phyloP scores from a whole-genome alignment of 2,329 filamentous ascomycete genomes.

The Fusarium sp. region DNA sequence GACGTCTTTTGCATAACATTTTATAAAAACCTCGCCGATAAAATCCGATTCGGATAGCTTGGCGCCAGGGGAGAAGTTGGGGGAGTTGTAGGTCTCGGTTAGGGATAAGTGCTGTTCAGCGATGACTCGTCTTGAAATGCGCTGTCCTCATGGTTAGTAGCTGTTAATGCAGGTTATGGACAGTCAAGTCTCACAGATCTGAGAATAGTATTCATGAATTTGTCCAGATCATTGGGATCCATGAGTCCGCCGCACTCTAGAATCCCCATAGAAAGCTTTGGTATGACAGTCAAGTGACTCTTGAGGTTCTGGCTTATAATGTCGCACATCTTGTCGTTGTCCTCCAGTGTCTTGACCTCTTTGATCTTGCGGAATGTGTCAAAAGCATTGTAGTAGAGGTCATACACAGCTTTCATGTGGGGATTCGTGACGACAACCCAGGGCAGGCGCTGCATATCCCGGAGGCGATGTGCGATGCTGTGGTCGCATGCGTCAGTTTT shows the following conservation, averaged over 20 bases:
- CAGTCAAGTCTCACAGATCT: conserved; percentile 75
- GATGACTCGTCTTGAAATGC: conserved; percentile 95
- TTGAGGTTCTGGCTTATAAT: conserved; percentile 82
- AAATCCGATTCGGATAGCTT: conserved; percentile 82
- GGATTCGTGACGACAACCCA: conserved; percentile 97
- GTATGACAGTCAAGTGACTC: conserved; percentile 93
- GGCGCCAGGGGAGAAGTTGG: conserved; percentile 87
- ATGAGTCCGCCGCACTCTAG: conserved; percentile 89
- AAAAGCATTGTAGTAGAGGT: conserved; percentile 97
- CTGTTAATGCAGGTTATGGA: not conserved
- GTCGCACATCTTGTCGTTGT: conserved; percentile 90
- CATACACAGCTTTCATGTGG: conserved; percentile 94
- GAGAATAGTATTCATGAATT: conserved; percentile 94
- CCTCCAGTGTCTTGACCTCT: conserved; percentile 86
- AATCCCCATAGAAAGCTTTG: conserved; percentile 93
- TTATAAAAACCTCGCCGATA: conserved; percentile 94
- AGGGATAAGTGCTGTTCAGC: conserved; percentile 96
- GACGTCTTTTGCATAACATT: conserved; percentile 90
- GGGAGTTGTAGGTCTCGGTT: conserved; percentile 92
- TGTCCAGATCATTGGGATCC: conserved; percentile 83
- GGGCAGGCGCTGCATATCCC: conserved; percentile 96
- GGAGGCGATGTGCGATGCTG: conserved; percentile 91
- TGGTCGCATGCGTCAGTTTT: conserved; percentile 30
- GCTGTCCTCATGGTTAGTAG: conserved; percentile 59
- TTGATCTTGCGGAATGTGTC: conserved; percentile 87